Evolutionary conservation across 108 stramenopile species (phyloP).

Genomic region (Poteriospumella lacustris): DNA sequence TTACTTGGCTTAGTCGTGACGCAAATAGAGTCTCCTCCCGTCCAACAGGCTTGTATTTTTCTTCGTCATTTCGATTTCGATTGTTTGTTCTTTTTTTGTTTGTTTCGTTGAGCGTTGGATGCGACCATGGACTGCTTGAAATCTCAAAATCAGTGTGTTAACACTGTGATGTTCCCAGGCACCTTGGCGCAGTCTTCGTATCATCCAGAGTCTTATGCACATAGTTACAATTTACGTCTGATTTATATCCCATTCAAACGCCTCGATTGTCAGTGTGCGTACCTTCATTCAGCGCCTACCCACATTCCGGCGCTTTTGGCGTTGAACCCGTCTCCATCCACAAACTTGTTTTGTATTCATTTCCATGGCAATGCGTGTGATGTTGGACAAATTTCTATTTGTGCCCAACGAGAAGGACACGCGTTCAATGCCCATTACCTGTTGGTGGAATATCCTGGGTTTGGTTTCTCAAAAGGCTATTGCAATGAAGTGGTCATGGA

Average conservation of each 20-base stretch:
- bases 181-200: neutral
- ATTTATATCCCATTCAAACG: neutral
- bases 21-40: too few relatives aligned
- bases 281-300: neutral
- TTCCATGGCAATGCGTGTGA: conserved; percentile 22
- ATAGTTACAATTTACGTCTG: neutral
- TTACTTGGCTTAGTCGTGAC: too few relatives aligned
- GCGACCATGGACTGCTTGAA: neutral
- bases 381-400: neutral
- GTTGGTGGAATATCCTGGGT: neutral
- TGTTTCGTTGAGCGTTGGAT: neutral
- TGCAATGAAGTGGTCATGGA: neutral
- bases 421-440: conserved; percentile 14
- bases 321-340: neutral
- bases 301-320: neutral
- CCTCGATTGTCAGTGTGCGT: neutral
- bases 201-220: neutral
- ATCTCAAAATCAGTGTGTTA: conserved; percentile 21
- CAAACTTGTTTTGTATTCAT: conserved; percentile 20
- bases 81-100: neutral
- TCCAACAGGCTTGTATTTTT: neutral
- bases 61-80: neutral
- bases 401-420: neutral
- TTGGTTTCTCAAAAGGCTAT: conserved; percentile 4
- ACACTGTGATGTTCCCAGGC: neutral